Evolutionary conservation across 352 stramenopile species (phyloP).

Genomic region (Pythium pyrilobum): DNA sequence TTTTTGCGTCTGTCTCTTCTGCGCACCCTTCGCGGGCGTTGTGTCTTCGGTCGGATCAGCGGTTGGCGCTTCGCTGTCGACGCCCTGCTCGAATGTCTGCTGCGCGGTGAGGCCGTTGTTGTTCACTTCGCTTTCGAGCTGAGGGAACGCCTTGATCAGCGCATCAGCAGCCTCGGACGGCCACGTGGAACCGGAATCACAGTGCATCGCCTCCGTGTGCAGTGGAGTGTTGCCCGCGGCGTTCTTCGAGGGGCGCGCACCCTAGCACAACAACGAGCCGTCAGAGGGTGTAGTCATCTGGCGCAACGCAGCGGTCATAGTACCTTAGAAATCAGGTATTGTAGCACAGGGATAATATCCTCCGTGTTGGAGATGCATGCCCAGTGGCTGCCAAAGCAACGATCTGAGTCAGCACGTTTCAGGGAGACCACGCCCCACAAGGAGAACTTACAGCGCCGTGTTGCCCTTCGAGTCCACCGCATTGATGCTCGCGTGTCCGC

Average conservation of each 20-base stretch:
- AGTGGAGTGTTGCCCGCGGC: slow-evolving; percentile 49
- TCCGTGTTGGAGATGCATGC: slow-evolving; percentile 52
- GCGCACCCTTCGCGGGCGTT: slow-evolving; percentile 5
- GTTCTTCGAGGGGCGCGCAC: slow-evolving; percentile 59
- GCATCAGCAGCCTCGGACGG: slow-evolving; percentile 39
- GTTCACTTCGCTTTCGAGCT: slow-evolving; percentile 48
- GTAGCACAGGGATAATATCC: slow-evolving; percentile 39
- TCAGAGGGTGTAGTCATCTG: not conserved
- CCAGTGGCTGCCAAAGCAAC: slow-evolving; percentile 50
- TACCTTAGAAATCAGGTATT: slow-evolving; percentile 60
- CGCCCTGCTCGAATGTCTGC: slow-evolving; percentile 58
- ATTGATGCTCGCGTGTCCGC: slow-evolving; percentile 53
- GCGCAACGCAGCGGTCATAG: not conserved
- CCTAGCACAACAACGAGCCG: slow-evolving; percentile 26
- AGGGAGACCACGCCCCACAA: no score
- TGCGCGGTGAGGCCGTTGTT: slow-evolving; percentile 53
- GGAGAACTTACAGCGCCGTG: slow-evolving; percentile 44
- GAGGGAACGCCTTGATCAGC: slow-evolving; percentile 44
- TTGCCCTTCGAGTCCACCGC: slow-evolving; percentile 63
- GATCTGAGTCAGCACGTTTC: no score
- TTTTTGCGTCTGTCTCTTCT: slow-evolving; percentile 14
- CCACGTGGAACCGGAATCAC: slow-evolving; percentile 47
- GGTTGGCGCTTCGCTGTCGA: slow-evolving; percentile 46
- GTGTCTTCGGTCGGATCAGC: slow-evolving; percentile 10
- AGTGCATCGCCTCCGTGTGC: slow-evolving; percentile 76